Evolutionary conservation across 139 green algal species (phyloP).

Genomic region (Nannochloris sp.): DNA sequence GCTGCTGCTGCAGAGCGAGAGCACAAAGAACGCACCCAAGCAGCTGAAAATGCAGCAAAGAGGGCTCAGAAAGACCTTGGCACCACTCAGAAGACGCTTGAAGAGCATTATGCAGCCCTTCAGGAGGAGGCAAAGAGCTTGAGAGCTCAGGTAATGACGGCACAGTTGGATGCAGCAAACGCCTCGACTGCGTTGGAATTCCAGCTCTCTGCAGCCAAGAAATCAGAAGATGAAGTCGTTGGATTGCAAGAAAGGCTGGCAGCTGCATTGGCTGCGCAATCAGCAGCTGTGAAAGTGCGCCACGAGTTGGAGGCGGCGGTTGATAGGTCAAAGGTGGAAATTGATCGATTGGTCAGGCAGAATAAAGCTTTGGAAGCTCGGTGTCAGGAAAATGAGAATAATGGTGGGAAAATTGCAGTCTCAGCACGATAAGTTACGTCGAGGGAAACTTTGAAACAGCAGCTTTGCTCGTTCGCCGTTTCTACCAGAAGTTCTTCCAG

Average conservation of each 20-base stretch:
- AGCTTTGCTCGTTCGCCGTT: no score
- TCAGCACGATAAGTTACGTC: no score
- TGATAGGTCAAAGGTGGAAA: slow-evolving; percentile 5
- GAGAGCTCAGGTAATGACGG: neutral
- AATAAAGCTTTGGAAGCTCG: neutral
- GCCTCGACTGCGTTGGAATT: neutral
- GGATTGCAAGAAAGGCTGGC: neutral
- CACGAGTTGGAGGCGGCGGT: slow-evolving; percentile 7
- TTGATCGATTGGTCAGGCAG: neutral
- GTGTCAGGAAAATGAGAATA: no score
- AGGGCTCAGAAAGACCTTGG: neutral
- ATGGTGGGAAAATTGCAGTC: no score
- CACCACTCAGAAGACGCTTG: slow-evolving; percentile 1
- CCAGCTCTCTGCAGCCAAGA: neutral
- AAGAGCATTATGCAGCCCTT: neutral
- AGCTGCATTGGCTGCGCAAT: neutral
- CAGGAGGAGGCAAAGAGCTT: slow-evolving; percentile 1
- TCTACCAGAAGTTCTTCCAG: no score
- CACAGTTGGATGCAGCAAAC: neutral
- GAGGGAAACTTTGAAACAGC: no score
- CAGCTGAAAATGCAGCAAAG: neutral
- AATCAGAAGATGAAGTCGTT: neutral
- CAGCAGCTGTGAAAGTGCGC: neutral
- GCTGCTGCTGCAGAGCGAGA: neutral
- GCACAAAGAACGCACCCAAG: neutral